Base-by-base conservation (phyloP, 1,284 basidiomycete species). In the Ceraceosorus guamensis region DNA sequence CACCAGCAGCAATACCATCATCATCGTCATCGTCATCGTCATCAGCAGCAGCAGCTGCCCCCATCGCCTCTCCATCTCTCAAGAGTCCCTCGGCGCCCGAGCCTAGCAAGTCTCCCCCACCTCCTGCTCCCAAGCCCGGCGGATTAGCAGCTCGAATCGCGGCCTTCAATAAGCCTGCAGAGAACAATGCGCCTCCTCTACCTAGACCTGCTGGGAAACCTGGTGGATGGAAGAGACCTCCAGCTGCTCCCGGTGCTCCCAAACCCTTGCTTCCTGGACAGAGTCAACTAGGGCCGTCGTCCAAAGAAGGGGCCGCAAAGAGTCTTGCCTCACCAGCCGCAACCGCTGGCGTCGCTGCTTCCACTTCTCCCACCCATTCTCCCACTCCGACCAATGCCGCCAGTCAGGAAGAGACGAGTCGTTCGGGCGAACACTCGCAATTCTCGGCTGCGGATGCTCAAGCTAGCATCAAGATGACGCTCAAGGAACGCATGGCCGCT, bases 401-500 rank as follows among this genome's bases (percentile, higher is more conserved):
- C 13, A 16, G 41, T 13, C 41, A 50, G 13, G 51, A 24, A 6
- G 10, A 34, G 39, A 50, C n/a, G 16, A 34, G 33, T 32, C 46
- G 24, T 24, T 24, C 24, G 3, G 24, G 1, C 3, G 24, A 24
- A 3, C 46, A 46, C 41, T 43, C 41, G 2, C 65, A 57, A 7
- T 70, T 71, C 55, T 64, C 60, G n/a, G 68, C 70, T 30, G 70
- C 70, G 8, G 73, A 75, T 53, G 73, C 73, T 2, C 60, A 71
- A 51, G 71, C 63, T 53, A 70, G 67, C 37, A 75, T 75, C 61
- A 72, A 74, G 57, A 68, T 74, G 67, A 70, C 67, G 39, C 55
- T 75, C 37, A 75, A 75, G 55, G 72, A 75, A 32, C 61, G 73
- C 31, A 75, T 75, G 73, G 72, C 73, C 7, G 73, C 73, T 5